A percentile compares a stretch with the other conserved stretches of the same genome.
Conservation (phyloP, 2,329 filamentous ascomycete genomes). For the Cercospora canescens region DNA sequence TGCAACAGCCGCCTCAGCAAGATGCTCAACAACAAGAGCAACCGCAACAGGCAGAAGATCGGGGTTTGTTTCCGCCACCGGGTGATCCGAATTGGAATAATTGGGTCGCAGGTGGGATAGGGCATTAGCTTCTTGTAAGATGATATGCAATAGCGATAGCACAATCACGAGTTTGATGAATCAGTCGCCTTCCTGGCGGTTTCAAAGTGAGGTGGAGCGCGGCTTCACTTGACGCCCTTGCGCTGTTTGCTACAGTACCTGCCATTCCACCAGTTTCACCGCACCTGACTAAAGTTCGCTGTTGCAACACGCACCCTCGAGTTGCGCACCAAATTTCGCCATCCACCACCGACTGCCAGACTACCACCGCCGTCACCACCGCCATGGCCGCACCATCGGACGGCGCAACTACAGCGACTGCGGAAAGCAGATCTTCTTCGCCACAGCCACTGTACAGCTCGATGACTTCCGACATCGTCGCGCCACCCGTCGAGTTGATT, state of each 20-base stretch:
- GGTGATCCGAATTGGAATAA: constrained; percentile 67
- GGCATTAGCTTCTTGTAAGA: constrained; percentile 45
- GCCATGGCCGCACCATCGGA: background rate
- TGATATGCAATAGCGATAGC: background rate
- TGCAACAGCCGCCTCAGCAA: constrained; percentile 34
- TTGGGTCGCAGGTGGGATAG: constrained; percentile 69
- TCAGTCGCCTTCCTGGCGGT: background rate
- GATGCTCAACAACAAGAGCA: constrained; percentile 39
- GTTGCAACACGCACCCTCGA: background rate
- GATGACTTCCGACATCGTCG: background rate
- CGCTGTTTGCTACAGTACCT: background rate
- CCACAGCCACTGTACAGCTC: background rate
- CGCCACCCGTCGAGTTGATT: background rate
- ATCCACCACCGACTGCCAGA: background rate
- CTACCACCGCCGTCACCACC: too few species aligned
- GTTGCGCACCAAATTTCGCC: too few species aligned
- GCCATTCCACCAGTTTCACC: too few species aligned
- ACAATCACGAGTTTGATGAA: constrained; percentile 1
- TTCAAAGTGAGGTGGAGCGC: background rate
- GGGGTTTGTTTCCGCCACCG: constrained; percentile 64
- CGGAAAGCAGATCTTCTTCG: too few species aligned
- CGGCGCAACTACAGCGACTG: background rate
- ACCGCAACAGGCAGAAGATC: constrained; percentile 43
- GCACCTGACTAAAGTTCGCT: background rate
- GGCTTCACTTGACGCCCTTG: background rate